phyloP scores from a whole-genome alignment of 2,329 filamentous ascomycete genomes.

The Chaetomiaceae sp. region DNA sequence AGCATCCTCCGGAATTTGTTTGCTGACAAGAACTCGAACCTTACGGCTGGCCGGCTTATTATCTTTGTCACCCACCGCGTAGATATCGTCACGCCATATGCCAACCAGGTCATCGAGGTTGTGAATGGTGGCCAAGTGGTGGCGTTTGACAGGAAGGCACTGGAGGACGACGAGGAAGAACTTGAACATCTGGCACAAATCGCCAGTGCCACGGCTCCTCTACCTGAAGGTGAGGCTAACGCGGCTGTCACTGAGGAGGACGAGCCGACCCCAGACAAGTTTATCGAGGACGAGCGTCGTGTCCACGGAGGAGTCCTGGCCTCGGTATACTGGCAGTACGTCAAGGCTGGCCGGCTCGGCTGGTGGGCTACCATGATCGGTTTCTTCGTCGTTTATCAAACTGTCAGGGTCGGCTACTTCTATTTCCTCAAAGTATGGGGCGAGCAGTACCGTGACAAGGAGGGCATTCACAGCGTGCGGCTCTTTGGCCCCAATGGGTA shows the following conservation, averaged over 20 bases:
- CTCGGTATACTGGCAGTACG: conserved; percentile 77
- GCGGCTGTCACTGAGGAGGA: conserved; percentile 40
- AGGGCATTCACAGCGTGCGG: background rate
- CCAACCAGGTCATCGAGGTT: conserved; percentile 70
- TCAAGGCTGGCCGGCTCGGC: conserved; percentile 70
- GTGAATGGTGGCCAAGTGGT: conserved; percentile 51
- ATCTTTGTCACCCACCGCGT: conserved; percentile 78
- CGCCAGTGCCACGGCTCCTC: conserved; percentile 7
- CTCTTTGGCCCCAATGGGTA: background rate
- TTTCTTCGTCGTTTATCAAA: conserved; percentile 59
- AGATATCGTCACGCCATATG: conserved; percentile 70
- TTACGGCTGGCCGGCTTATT: conserved; percentile 58
- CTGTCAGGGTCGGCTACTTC: conserved; percentile 60
- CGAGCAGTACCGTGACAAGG: conserved; percentile 58
- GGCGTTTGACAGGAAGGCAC: conserved; percentile 32
- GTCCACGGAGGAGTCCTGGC: conserved; percentile 71
- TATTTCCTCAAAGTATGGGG: conserved; percentile 89
- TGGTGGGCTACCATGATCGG: conserved; percentile 67
- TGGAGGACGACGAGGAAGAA: conserved; percentile 25
- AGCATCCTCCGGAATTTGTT: conserved; percentile 59
- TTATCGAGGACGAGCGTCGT: conserved; percentile 73
- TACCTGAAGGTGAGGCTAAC: conserved; percentile 31
- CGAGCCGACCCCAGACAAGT: conserved; percentile 63
- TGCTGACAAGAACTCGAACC: conserved; percentile 24
- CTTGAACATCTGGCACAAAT: conserved; percentile 23